These are phyloP conservation scores for Arthroderma uncinatum DNA, from an alignment of 2,329 filamentous ascomycete species.

Conservation along the genomic window DNA sequence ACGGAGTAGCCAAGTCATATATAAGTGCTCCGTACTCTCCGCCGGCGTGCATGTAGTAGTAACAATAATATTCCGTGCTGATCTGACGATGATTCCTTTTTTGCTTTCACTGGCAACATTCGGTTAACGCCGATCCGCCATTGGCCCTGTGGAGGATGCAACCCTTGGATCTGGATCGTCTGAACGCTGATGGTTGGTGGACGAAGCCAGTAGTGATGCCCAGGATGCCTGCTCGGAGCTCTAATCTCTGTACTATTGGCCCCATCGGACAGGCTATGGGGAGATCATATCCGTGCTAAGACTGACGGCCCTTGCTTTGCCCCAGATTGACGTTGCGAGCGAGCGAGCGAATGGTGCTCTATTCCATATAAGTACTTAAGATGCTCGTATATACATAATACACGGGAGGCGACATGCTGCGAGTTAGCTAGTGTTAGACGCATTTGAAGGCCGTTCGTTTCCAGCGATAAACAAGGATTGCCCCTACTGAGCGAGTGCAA, in stretches of 20 bases:
- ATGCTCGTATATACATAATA: background rate
- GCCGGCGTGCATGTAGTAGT: background rate
- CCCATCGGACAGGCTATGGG: conserved; percentile 4
- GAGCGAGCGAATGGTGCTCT: background rate
- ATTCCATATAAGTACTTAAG: background rate
- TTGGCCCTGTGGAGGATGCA: conserved; percentile 3
- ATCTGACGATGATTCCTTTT: conserved; percentile 1
- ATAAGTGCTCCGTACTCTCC: background rate
- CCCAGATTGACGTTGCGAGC: background rate
- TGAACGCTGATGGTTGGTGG: conserved; percentile 1
- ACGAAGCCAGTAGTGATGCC: background rate
- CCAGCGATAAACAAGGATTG: background rate
- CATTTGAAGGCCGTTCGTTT: background rate
- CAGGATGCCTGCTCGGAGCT: background rate
- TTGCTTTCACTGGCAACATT: background rate
- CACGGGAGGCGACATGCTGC: background rate
- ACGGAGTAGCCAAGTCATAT: background rate
- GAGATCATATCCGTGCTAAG: conserved; percentile 4
- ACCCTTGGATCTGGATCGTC: background rate
- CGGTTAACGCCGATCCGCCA: conserved; percentile 2
- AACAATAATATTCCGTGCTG: conserved; percentile 2
- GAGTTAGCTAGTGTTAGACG: background rate
- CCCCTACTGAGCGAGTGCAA: background rate
- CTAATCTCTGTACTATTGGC: conserved; percentile 4
- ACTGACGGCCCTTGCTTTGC: conserved; percentile 4